phyloP scores from a whole-genome alignment of 2,329 filamentous ascomycete species.

The Dryadomyces quercus-mongolicae region DNA sequence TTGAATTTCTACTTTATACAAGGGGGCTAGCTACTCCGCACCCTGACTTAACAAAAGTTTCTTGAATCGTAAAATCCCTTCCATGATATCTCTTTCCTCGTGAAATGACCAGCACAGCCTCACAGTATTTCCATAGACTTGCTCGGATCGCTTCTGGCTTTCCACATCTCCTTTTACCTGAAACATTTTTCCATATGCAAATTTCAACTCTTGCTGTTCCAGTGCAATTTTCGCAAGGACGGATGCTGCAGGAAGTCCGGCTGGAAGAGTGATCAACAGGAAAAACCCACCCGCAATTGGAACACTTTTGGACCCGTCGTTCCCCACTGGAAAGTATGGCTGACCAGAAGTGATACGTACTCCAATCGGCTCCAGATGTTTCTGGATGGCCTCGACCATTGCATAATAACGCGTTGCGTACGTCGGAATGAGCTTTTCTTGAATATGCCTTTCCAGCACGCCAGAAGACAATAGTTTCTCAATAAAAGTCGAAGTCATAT shows the following conservation, averaged over 20 bases:
- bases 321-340: neutral
- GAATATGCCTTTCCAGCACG: constrained; percentile 40
- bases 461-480: constrained; percentile 39
- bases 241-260: constrained; percentile 10
- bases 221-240: constrained; percentile 28
- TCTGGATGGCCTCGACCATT: constrained; percentile 7
- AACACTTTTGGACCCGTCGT: neutral
- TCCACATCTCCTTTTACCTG: constrained; percentile 24
- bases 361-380: constrained; percentile 4
- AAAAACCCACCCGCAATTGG: constrained; percentile 48
- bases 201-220: constrained; percentile 39
- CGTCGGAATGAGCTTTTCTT: constrained; percentile 24
- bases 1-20: too few species aligned
- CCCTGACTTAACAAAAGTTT: neutral
- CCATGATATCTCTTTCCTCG: constrained; percentile 35
- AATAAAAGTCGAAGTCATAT: constrained; percentile 18
- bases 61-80: constrained; percentile 41
- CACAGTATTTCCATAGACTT: constrained; percentile 33
- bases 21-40: too few species aligned
- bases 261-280: constrained; percentile 47
- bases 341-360: constrained; percentile 1
- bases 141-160: constrained; percentile 17
- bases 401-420: neutral
- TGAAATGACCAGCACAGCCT: constrained; percentile 48
- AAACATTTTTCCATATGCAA: constrained; percentile 46